A percentile compares a stretch with the other conserved stretches of the same genome.
phyloP scores from a whole-genome alignment of 2,329 filamentous ascomycete genomes.

The Phialophora expanda region DNA sequence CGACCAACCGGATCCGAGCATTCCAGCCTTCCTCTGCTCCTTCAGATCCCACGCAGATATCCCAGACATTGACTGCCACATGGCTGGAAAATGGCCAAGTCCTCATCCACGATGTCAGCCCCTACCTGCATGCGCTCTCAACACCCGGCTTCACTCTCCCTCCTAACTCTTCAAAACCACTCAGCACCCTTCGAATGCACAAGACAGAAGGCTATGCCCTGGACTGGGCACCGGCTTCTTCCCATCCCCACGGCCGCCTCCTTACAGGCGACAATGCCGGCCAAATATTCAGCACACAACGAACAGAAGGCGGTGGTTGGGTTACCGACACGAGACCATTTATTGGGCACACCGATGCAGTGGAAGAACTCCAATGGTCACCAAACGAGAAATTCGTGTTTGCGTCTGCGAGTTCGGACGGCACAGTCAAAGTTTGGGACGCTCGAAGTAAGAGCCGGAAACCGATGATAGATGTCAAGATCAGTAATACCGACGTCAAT shows the following conservation, averaged over 20 bases:
- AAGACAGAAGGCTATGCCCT: conserved; percentile 92
- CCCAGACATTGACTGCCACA: conserved; percentile 82
- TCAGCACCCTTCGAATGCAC: conserved; percentile 87
- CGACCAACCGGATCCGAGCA: conserved; percentile 89
- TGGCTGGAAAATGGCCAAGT: conserved; percentile 88
- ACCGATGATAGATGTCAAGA: conserved; percentile 83
- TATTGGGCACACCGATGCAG: conserved; percentile 78
- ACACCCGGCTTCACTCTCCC: conserved; percentile 81
- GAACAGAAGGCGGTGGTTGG: conserved; percentile 86
- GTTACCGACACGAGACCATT: conserved; percentile 84
- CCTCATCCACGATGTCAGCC: conserved; percentile 91
- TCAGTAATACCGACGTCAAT: conserved; percentile 87
- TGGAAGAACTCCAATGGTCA: conserved; percentile 97
- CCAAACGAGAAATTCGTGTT: conserved; percentile 93
- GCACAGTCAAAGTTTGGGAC: conserved; percentile 95
- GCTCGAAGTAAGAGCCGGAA: conserved; percentile 86
- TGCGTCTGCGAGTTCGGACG: conserved; percentile 89
- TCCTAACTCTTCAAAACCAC: conserved; percentile 82
- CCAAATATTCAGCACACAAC: conserved; percentile 83
- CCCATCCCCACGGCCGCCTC: conserved; percentile 79
- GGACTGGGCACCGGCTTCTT: conserved; percentile 80
- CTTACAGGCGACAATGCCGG: conserved; percentile 91
- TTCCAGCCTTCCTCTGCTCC: conserved; percentile 74
- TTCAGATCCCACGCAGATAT: conserved; percentile 69
- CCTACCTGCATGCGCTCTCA: conserved; percentile 87